Evolutionary conservation across 495 filamentous ascomycete species (phyloP).

Genomic region (Cercophora sp.): DNA sequence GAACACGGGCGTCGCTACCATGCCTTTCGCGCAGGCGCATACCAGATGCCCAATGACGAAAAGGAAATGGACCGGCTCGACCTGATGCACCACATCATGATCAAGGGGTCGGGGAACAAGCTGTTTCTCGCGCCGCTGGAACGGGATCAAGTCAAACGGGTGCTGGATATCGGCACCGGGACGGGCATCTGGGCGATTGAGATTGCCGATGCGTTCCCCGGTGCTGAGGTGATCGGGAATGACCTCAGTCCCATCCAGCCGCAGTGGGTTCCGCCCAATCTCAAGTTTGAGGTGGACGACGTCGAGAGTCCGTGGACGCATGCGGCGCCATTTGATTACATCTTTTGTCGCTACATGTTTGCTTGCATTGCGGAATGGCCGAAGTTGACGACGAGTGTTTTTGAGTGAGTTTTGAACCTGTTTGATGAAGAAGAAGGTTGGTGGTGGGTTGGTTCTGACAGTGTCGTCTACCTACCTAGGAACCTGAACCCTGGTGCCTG

Average conservation of each 20-base stretch:
- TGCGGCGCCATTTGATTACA: conserved; percentile 52
- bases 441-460: too few relatives aligned
- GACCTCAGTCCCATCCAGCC: conserved; percentile 3
- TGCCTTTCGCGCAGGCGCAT: conserved; percentile 7
- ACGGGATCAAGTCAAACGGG: not conserved
- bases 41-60: conserved; percentile 14
- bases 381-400: conserved; percentile 44
- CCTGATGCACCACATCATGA: conserved; percentile 8
- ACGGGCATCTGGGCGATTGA: conserved; percentile 12
- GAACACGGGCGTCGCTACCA: conserved; percentile 13
- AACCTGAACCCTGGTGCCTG: conserved; percentile 57
- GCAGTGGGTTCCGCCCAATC: conserved; percentile 53
- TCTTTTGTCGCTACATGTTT: conserved; percentile 57
- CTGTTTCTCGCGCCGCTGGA: conserved; percentile 11
- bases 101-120: not conserved
- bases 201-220: not conserved
- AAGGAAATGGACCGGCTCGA: conserved; percentile 14
- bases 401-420: conserved; percentile 28
- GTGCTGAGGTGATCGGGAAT: conserved; percentile 2
- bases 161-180: conserved; percentile 17
- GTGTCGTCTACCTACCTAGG: too few relatives aligned
- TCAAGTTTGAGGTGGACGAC: conserved; percentile 61
- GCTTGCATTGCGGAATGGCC: conserved; percentile 59
- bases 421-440: too few relatives aligned
- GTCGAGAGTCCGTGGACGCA: conserved; percentile 56